These are phyloP conservation scores for Withania somnifera DNA, from an alignment of 305 asterid species.

Conservation along the genomic window DNA sequence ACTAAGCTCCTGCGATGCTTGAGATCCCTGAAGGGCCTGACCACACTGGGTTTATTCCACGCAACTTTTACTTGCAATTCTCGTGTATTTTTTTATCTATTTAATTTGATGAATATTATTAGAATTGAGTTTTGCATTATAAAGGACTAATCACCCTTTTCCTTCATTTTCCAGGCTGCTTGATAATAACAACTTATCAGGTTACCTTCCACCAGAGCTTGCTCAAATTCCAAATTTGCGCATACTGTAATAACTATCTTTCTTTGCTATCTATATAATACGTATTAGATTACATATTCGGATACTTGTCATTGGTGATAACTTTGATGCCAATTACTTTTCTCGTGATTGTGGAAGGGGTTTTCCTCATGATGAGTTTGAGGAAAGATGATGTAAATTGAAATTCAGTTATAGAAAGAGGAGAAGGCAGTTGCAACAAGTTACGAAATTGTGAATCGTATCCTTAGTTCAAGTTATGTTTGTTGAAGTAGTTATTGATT, in stretches of 20 bases:
- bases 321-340: neutral
- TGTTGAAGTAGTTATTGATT: neutral
- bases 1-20: neutral
- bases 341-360: neutral
- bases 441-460: neutral
- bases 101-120: neutral
- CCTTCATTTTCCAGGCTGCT: slow-evolving; percentile 52
- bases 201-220: slow-evolving; percentile 82
- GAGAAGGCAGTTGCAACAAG: slow-evolving; percentile 1
- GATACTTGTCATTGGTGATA: neutral
- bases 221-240: slow-evolving; percentile 47
- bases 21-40: neutral
- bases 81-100: neutral
- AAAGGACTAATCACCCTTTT: neutral
- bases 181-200: slow-evolving; percentile 93
- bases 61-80: neutral
- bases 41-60: neutral
- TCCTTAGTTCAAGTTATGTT: neutral
- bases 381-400: neutral
- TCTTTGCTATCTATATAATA: neutral
- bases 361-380: neutral
- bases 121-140: neutral
- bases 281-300: neutral
- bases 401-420: neutral
- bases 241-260: slow-evolving; percentile 63